Base-by-base conservation (phyloP, 164 flowering plant species). In the Warburgia ugandensis region DNA sequence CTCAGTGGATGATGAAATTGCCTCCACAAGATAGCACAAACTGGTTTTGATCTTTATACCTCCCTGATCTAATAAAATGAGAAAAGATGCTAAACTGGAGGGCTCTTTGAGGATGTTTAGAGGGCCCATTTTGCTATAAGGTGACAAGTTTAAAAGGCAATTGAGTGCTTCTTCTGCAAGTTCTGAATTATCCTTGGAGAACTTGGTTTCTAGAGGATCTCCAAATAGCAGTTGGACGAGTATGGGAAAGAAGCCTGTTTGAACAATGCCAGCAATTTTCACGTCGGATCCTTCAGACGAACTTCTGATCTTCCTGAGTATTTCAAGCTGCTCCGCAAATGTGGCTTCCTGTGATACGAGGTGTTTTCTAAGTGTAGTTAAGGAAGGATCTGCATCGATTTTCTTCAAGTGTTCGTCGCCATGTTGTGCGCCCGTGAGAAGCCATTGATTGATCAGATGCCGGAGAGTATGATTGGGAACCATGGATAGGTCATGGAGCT, bases 381-480 rank as follows among this genome's bases (percentile, higher is more conserved):
- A 23, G 22, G 69, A 63, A 8, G 2, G 52, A 12, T 61, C 65
- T 17, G 62, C 35, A 42, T 61, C 74, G 3, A 56, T 32, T 4
- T n/a, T 29, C 14, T 47, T 6, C 9, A 59, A 11, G 59, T 37
- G 22, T 0, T 41, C 28, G 7, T 62, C 67, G 17, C 65, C 62
- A 11, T 64, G 36, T 3, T 66, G 56, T 23, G 35, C 21, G 37
- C 60, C 61, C 45, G 38, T 55, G 17, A 56, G 68, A 12, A 70
- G 73, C 86, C 84, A 85, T 19, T 61, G 78, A 26, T 75, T 50
- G 32, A 85, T 85, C 50, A 85, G 65, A 52, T 77, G 84, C 32
- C 80, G 73, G 36, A 85, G 85, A 23, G 81, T 85, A 70, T 72
- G 77, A 49, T 85, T 85, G 11, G 94, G 94, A 48, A 82, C 79